phyloP scores from a whole-genome alignment of 2,329 filamentous ascomycete genomes.

The Fusarium sterilihyphosum region DNA sequence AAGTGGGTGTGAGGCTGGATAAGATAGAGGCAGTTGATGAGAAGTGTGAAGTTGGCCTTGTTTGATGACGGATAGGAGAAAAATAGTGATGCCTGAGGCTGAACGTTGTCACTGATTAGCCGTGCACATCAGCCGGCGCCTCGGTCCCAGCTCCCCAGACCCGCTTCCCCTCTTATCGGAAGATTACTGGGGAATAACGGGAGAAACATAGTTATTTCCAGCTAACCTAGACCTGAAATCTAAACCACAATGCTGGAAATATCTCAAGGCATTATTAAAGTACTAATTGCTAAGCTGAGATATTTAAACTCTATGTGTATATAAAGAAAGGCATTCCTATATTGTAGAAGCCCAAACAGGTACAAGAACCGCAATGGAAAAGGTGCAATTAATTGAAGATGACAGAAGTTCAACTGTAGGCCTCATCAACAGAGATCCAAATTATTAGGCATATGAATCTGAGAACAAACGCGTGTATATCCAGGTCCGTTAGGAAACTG shows the following conservation, averaged over 20 bases:
- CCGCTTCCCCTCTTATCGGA: neutral
- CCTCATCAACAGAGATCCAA: too few relatives aligned
- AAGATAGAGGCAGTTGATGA: neutral
- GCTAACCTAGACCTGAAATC: neutral
- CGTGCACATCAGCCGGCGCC: slow-evolving; percentile 15
- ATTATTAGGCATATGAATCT: too few relatives aligned
- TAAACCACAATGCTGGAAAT: neutral
- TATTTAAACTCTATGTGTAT: rapidly evolving
- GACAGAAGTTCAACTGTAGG: rapidly evolving
- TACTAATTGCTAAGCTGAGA: too few relatives aligned
- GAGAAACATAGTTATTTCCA: neutral
- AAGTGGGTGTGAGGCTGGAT: neutral
- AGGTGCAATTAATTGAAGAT: too few relatives aligned
- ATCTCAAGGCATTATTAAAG: too few relatives aligned
- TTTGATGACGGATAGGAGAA: slow-evolving; percentile 9
- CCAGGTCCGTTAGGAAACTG: rapidly evolving
- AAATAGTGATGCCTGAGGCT: slow-evolving; percentile 6
- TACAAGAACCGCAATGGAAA: rapidly evolving
- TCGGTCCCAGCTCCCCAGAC: neutral
- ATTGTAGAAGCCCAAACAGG: rapidly evolving
- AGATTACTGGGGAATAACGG: neutral
- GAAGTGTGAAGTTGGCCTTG: neutral
- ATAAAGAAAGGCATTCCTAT: too few relatives aligned
- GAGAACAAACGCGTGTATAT: rapidly evolving
- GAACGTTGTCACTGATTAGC: neutral